These are phyloP conservation scores for Daldinia childiae DNA, from an alignment of 495 filamentous ascomycete genomes.

Conservation along the genomic window DNA sequence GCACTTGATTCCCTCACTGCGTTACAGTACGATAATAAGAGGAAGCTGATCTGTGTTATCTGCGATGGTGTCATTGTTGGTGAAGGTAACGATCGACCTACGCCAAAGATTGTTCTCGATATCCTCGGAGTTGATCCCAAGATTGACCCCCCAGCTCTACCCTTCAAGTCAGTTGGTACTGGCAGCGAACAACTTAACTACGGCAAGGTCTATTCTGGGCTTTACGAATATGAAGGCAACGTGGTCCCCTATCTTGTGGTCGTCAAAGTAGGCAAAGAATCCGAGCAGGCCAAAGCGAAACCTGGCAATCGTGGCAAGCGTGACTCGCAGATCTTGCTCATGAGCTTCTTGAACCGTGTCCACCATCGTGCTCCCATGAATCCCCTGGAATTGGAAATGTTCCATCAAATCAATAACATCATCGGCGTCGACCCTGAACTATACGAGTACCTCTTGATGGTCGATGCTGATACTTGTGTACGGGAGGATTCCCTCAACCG, in stretches of 20 bases:
- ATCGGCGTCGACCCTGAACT: conserved; percentile 97
- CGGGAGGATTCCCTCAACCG: conserved; percentile 91
- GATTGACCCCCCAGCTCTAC: conserved; percentile 90
- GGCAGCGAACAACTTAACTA: conserved; percentile 96
- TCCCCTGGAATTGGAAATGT: conserved; percentile 95
- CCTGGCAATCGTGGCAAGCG: conserved; percentile 98
- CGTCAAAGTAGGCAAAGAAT: conserved; percentile 97
- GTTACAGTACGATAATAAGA: conserved; percentile 96
- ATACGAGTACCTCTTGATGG: conserved; percentile 97
- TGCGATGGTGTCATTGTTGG: conserved; percentile 98
- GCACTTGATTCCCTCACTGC: conserved; percentile 94
- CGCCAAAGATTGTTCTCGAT: conserved; percentile 95
- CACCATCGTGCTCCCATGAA: conserved; percentile 94
- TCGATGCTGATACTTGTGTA: conserved; percentile 97
- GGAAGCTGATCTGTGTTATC: conserved; percentile 91
- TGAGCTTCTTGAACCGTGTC: conserved; percentile 96
- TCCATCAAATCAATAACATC: conserved; percentile 98
- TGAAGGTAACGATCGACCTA: conserved; percentile 94
- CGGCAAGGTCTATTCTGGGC: conserved; percentile 96
- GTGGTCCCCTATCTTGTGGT: conserved; percentile 96
- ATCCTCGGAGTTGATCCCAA: conserved; percentile 98
- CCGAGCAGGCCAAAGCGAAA: conserved; percentile 89
- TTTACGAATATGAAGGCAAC: conserved; percentile 97
- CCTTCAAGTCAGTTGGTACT: conserved; percentile 89
- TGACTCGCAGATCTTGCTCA: conserved; percentile 87